Evolutionary conservation across 2,329 filamentous ascomycete species (phyloP), one percentile per base, ranked within the genome.

Genomic region (Phialemoniopsis sp.): DNA sequence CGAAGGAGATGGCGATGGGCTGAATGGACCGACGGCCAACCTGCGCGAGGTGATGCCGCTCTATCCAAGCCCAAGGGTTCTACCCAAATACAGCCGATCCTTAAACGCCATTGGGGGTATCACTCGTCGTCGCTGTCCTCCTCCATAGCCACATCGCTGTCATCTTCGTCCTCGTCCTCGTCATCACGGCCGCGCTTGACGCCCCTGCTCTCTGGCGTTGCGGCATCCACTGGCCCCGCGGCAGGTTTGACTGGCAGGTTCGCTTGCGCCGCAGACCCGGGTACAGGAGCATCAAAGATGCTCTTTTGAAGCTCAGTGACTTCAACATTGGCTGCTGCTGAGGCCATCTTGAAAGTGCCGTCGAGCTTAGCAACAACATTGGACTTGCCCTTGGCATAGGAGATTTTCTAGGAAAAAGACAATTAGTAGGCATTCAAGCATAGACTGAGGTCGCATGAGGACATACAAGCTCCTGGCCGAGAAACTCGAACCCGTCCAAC

Each of bases 381-480:
- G 4, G 90, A 96, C 58, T 91, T 91, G 41, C 83, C 82, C 62
- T 90, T 95, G 41, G 87, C 89, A 61, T 97, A 98, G 49, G 84
- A 74, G 51, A 98, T 89, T 78, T 82, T 87, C 91, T 97, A 44
- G 14, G n/a, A n/a, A 12, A 3, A 15, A 4, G 4, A 37, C 52
- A 37, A 5, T 28, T 30, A 17, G 19, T 30, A 34, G 15, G n/a
- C 13, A 31, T 21, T 30, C n/a, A 17, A 10, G 28, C 9, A 29
- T 13, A 12, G 4, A 10, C 17, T 8, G 14, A 34, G n/a, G 13
- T 4, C 13, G 19, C 13, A 14, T n/a, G 33, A 14, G n/a, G 28
- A 71, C 85, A 46, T 61, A 96, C 91, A 73, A 98, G 81, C 48
- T 89, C 77, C 48, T 80, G 82, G 13, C 90, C 93, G 47, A 94